Evolutionary conservation across 2,329 filamentous ascomycete species (phyloP).

Genomic region (Scedosporium dehoogii): DNA sequence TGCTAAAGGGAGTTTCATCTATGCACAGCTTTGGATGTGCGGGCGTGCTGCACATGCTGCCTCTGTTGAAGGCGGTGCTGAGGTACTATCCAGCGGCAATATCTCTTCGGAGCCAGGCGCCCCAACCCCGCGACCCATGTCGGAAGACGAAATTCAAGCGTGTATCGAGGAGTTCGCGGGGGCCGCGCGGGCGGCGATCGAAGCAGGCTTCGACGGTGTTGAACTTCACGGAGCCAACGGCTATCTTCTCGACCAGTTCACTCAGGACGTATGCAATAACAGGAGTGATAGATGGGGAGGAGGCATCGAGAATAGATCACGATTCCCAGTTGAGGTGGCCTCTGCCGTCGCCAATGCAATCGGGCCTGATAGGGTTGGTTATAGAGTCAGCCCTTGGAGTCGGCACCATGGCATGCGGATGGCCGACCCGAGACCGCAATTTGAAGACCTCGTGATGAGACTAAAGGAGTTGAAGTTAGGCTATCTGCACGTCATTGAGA

Average conservation of each 20-base stretch:
- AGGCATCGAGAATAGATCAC: slow-evolving; percentile 39
- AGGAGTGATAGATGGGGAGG: slow-evolving; percentile 46
- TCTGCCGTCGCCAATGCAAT: slow-evolving; percentile 29
- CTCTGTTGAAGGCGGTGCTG: background rate
- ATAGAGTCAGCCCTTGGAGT: slow-evolving; percentile 48
- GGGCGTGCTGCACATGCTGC: slow-evolving; percentile 42
- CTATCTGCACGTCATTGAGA: slow-evolving; percentile 50
- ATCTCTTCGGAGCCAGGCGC: slow-evolving; percentile 36
- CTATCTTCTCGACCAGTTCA: slow-evolving; percentile 56
- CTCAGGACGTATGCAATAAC: slow-evolving; percentile 38
- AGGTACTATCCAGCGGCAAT: slow-evolving; percentile 14
- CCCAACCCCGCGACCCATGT: slow-evolving; percentile 52
- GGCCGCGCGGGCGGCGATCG: slow-evolving; percentile 44
- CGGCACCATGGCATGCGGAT: slow-evolving; percentile 51
- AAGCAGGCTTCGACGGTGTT: slow-evolving; percentile 60
- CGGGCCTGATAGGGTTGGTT: slow-evolving; percentile 39
- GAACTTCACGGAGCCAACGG: slow-evolving; percentile 49
- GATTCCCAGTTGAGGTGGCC: slow-evolving; percentile 39
- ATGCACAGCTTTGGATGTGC: slow-evolving; percentile 54
- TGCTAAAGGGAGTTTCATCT: slow-evolving; percentile 50
- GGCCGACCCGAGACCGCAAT: slow-evolving; percentile 42
- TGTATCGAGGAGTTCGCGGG: slow-evolving; percentile 52
- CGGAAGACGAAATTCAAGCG: slow-evolving; percentile 52
- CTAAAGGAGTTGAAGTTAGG: slow-evolving; percentile 42
- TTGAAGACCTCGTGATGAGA: slow-evolving; percentile 41